Evolutionary conservation across 2,329 filamentous ascomycete genomes (phyloP), one percentile per base, ranked within the genome.

Genomic region (Botrytis tulipae): DNA sequence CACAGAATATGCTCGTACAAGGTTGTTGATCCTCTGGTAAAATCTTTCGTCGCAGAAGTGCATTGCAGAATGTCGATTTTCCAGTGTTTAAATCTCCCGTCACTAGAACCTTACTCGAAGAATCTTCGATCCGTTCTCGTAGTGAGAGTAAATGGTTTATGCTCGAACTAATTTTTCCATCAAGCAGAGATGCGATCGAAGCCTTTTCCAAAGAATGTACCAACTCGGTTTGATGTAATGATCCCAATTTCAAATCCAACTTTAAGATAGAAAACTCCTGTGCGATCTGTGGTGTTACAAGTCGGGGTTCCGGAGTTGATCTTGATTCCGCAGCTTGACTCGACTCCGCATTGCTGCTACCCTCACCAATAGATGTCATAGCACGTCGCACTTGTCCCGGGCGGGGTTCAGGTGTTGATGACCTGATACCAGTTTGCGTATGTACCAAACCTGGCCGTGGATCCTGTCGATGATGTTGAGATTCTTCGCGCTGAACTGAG

Each of bases 1-100:
- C 96, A 82, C 96, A 99, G 84, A 99, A 99, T 73, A 99, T 97
- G 83, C 94, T 96, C 2, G 96, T 99, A 83, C 96, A 99, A 2
- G 96, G 96, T 81, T 98, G 96, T 82, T 99, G 95, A 79, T 99
- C 96, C 83, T 98, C 96, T 0, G 96, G 96, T 6, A 99, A 84
- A 42, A 99, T 89, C 83, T 98, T 98, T 75, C 95, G 90, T 75
- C 96, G 91, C 59, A 99, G 84, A 3, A 99, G 85, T n/a, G 96
- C 96, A 82, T 99, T 99, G 84, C 96, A 99, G 79, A 99, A 99
- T 0, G 96, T 99, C 6, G 96, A 99, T 82, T 99, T 99, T 80
- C 96, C 96, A 14, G 96, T 95, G 80, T 99, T 99, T 71, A 99
- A 84, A 81, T 99, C 96, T 80, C 96, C 96, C 0, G 96, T 99